Evolutionary conservation across 2,329 filamentous ascomycete genomes (phyloP).

Genomic region (Thermoascus crustaceus): DNA sequence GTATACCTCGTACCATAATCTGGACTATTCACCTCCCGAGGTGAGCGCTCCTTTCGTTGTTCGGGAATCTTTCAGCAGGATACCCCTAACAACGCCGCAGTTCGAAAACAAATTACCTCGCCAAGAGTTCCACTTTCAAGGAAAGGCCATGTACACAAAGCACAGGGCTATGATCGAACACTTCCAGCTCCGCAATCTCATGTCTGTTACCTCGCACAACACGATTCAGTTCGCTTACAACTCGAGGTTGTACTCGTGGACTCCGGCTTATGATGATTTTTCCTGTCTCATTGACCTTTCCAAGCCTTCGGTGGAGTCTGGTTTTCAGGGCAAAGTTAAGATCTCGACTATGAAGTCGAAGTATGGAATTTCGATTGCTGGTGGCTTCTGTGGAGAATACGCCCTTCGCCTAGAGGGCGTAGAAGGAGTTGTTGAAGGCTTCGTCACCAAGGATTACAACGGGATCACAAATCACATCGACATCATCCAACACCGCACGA

Average conservation of each 20-base stretch:
- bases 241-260: constrained; percentile 42
- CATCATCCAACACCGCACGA: constrained; percentile 41
- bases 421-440: constrained; percentile 34
- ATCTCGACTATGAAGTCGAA: constrained; percentile 47
- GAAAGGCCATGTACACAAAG: constrained; percentile 41
- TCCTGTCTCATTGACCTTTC: constrained; percentile 43
- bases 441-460: constrained; percentile 42
- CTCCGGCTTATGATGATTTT: constrained; percentile 36
- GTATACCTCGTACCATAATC: constrained; percentile 35
- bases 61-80: background rate
- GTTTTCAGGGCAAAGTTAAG: constrained; percentile 31
- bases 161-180: constrained; percentile 47
- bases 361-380: constrained; percentile 45
- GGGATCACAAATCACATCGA: constrained; percentile 54
- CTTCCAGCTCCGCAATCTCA: constrained; percentile 52
- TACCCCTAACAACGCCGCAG: constrained; percentile 11
- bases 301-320: constrained; percentile 30
- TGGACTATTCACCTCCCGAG: constrained; percentile 20
- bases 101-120: constrained; percentile 25
- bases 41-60: constrained; percentile 8
- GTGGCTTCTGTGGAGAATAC: constrained; percentile 52
- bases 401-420: constrained; percentile 37
- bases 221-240: constrained; percentile 48
- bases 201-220: constrained; percentile 47
- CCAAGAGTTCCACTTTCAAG: constrained; percentile 41